Evolutionary conservation across 129 eudicot species (phyloP).

Genomic region (Heracleum sosnowskyi): DNA sequence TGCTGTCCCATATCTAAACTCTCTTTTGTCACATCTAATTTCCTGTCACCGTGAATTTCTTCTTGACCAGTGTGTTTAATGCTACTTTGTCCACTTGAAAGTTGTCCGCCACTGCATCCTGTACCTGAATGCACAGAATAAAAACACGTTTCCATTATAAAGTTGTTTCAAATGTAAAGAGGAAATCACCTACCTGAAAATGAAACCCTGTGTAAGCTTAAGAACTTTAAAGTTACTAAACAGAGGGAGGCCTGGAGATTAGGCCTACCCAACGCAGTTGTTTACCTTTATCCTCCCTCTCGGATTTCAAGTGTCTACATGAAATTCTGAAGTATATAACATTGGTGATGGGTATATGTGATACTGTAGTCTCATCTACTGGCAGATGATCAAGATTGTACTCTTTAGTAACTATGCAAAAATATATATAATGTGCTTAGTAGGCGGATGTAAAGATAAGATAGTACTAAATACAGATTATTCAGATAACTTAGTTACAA

Average conservation of each 20-base stretch:
- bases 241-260: background rate
- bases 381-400: background rate
- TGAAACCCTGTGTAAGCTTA: background rate
- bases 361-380: background rate
- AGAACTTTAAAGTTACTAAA: background rate
- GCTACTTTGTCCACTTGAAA: constrained; percentile 15
- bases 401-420: background rate
- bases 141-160: constrained; percentile 9
- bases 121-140: constrained; percentile 29
- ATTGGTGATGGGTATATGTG: background rate
- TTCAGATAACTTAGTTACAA: background rate
- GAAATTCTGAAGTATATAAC: background rate
- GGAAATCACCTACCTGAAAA: background rate
- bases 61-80: constrained; percentile 6
- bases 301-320: background rate
- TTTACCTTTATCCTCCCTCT: background rate
- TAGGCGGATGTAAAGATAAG: background rate
- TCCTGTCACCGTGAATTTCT: constrained; percentile 11
- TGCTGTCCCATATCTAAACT: constrained; percentile 26
- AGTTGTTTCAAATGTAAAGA: background rate
- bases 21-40: constrained; percentile 10
- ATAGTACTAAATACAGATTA: background rate
- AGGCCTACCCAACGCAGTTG: background rate
- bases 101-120: constrained; percentile 12
- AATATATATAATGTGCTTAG: background rate